Evolutionary conservation across 768 basidiomycete species (phyloP).

Genomic region (Sutorius australiensis): DNA sequence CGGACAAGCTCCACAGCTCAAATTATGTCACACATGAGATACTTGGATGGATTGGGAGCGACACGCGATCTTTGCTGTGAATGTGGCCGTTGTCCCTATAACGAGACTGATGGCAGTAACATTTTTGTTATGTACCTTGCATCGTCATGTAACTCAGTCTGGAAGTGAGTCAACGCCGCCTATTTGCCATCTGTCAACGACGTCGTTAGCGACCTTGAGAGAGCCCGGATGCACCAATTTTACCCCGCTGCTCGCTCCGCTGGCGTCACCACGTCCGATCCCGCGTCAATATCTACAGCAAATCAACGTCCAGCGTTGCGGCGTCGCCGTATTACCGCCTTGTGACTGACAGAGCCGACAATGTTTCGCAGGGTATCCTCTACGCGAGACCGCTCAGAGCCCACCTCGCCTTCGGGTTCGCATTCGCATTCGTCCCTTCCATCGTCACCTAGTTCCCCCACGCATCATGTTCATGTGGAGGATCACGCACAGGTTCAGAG

Average conservation of each 20-base stretch:
- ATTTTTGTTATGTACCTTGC: not conserved
- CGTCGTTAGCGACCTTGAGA: not conserved
- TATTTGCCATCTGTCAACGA: not conserved
- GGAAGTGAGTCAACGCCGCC: not conserved
- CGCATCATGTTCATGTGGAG: not conserved
- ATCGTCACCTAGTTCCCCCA: conserved; percentile 13
- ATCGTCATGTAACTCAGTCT: not conserved
- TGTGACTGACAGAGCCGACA: not conserved
- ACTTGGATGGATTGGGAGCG: conserved; percentile 12
- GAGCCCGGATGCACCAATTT: not conserved
- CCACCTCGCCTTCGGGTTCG: conserved; percentile 10
- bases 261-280: not conserved
- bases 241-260: not conserved
- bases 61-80: conserved; percentile 14
- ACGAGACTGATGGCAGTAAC: not conserved
- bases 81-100: not conserved
- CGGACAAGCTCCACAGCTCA: conserved; percentile 28
- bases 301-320: not conserved
- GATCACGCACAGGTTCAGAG: too few relatives aligned
- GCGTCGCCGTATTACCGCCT: not conserved
- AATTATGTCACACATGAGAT: conserved; percentile 27
- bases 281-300: not conserved
- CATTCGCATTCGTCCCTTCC: not conserved
- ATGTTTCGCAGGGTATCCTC: conserved; percentile 19
- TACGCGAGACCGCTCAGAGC: conserved; percentile 3